Base-by-base conservation (phyloP, 345 rosid species). In the Bruguiera sexangula region DNA sequence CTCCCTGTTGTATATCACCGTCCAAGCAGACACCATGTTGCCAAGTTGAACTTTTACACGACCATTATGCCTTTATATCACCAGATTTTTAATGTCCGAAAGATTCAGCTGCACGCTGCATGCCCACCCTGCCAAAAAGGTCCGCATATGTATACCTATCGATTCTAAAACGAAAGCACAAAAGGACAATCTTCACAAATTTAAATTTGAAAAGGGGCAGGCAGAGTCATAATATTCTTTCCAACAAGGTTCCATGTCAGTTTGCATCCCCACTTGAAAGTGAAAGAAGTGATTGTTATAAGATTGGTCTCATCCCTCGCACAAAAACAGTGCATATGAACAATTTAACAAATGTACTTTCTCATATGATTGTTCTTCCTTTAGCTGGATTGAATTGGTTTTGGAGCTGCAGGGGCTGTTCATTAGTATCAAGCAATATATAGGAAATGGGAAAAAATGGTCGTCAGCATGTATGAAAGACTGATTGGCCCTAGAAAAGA, bases 231-330 rank as follows among this genome's bases (percentile, higher is more conserved):
- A n/a, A 53, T 11, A 53, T 53, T 53, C 57, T n/a, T 53, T 53
- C 57, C 4, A 53, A 7, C 57, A 53, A 53, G 57, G 24, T 53
- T 53, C 24, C 22, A 11, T 53, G 57, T 9, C 57, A 53, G 26
- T 53, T 53, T n/a, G 26, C 24, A n/a, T 53, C 57, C 15, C 57
- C 57, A 53, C 57, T 53, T 53, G 57, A 53, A 53, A 53, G 57
- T 6, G 26, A n/a, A 53, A 7, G 57, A 53, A 7, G 57, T 32
- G 36, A 32, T 32, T 32, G 36, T 6, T 34, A 6, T 6, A 34
- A 34, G 8, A 34, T 34, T 6, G 57, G 57, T 53, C 57, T 53
- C 57, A 53, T 53, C 13, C n/a, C 57, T 53, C 26, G 10, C 26
- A 6, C 22, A n/a, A n/a, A 53, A 52, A 53, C 24, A 53, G 26